Base-by-base conservation (phyloP, 306 rosid species). In the Pyrus communis region DNA sequence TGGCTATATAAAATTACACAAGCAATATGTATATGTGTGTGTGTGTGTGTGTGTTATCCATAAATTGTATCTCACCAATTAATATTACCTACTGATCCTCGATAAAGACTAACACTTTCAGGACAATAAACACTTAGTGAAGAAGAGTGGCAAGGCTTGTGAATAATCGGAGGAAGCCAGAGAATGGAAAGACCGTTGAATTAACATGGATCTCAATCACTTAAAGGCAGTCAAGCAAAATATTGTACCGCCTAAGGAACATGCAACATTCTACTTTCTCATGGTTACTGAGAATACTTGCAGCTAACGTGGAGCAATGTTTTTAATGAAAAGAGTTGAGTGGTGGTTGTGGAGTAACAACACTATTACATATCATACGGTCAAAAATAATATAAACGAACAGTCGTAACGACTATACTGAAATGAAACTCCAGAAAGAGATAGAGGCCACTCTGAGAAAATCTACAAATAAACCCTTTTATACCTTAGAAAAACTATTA, bases 401-500 rank as follows among this genome's bases (percentile, higher is more conserved):
- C 23, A 42, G n/a, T 19, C 9, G 25, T 33, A 52, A 49, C 40
- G 13, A 58, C 14, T 58, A 23, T 73, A 38, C 68, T 59, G 25
- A 59, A 73, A 73, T 7, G 11, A 73, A 55, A 73, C 25, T 27
- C 64, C 55, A 70, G 35, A 49, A 76, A 76, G 52, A 15, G 51
- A 75, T 12, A 61, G 38, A 19, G 38, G 38, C 58, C 68, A 75
- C 18, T 25, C 17, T 27, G 35, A 19, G 30, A 43, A 65, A 22
- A 25, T 38, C 35, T 25, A 49, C 28, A 46, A 52, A 12, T 57
- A 21, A 13, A 59, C 73, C 38, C 78, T 78, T 51, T 66, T 70
- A 57, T 86, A 92, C 98, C 97, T 89, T 94, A 27, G 97, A 90
- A 67, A 94, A 89, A 85, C 93, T 87, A 89, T 92, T 90, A 19